phyloP scores from a whole-genome alignment of 768 basidiomycete genomes.

The Termitomyces sp. region DNA sequence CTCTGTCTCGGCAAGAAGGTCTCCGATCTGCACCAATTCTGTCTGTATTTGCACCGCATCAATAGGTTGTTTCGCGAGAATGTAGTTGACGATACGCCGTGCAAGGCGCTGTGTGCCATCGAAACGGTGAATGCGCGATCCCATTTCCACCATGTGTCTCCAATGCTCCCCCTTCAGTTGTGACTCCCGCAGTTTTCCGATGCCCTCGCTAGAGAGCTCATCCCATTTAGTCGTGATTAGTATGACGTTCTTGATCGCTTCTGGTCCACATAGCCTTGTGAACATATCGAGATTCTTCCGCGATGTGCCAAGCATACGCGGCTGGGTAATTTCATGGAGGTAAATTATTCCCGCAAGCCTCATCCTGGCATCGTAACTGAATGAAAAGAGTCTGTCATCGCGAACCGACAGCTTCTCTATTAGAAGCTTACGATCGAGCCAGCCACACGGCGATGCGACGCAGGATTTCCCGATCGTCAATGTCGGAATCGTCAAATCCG shows the following conservation, averaged over 20 bases:
- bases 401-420: background rate
- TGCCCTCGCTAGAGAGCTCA: conserved; percentile 17
- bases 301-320: conserved; percentile 36
- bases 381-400: background rate
- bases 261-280: conserved; percentile 39
- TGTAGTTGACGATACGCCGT: conserved; percentile 11
- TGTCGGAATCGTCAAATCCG: conserved; percentile 19
- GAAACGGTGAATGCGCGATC: conserved; percentile 13
- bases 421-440: conserved; percentile 12
- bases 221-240: conserved; percentile 47
- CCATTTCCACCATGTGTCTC: conserved; percentile 12
- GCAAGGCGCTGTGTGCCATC: conserved; percentile 9
- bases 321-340: conserved; percentile 26
- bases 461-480: conserved; percentile 16
- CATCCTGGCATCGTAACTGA: conserved; percentile 20
- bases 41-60: conserved; percentile 13
- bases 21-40: conserved; percentile 11
- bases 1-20: conserved; percentile 12
- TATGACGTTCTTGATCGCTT: conserved; percentile 38
- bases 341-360: conserved; percentile 25
- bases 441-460: conserved; percentile 17
- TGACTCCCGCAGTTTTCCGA: conserved; percentile 10
- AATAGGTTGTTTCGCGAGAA: conserved; percentile 7
- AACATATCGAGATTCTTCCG: conserved; percentile 45
- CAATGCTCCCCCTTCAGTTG: conserved; percentile 12